phyloP scores from a whole-genome alignment of 2,329 filamentous ascomycete genomes.

The Geosmithia morbida region DNA sequence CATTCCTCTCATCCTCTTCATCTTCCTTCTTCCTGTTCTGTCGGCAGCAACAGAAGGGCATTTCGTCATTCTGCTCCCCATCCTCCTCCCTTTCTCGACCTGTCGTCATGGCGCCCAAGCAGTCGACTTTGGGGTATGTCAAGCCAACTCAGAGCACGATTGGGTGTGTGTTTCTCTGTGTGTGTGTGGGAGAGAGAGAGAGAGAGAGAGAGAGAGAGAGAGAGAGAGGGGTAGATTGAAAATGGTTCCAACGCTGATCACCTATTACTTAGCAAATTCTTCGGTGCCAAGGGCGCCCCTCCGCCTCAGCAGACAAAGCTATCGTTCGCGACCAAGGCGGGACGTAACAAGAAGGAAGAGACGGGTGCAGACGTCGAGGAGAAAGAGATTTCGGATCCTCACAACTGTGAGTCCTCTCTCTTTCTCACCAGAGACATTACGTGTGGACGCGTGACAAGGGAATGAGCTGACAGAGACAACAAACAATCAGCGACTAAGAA shows the following conservation, averaged over 20 bases:
- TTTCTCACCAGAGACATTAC: background rate
- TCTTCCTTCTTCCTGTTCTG: background rate
- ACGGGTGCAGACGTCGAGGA: constrained; percentile 11
- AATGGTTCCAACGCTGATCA: background rate
- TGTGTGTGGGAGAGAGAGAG: background rate
- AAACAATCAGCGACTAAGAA: constrained; percentile 28
- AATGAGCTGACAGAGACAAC: constrained; percentile 1
- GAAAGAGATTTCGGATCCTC: constrained; percentile 22
- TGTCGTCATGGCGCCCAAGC: constrained; percentile 40
- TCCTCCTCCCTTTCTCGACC: background rate
- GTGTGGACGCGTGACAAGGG: background rate
- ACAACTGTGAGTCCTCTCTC: constrained; percentile 17
- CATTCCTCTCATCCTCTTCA: background rate
- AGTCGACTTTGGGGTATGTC: constrained; percentile 82
- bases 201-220: constrained; percentile 3
- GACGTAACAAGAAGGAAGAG: constrained; percentile 18
- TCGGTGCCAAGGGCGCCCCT: constrained; percentile 42
- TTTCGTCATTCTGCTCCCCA: background rate
- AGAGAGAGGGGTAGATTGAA: constrained; percentile 1
- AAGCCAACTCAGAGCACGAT: constrained; percentile 59
- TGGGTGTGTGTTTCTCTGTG: constrained; percentile 40
- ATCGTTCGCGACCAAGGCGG: constrained; percentile 51
- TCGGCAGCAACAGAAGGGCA: background rate
- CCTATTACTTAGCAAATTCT: constrained; percentile 58
- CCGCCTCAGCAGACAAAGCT: constrained; percentile 66